These are phyloP conservation scores for Penicillium thymicola DNA, from an alignment of 2,329 filamentous ascomycete genomes.

Conservation along the genomic window DNA sequence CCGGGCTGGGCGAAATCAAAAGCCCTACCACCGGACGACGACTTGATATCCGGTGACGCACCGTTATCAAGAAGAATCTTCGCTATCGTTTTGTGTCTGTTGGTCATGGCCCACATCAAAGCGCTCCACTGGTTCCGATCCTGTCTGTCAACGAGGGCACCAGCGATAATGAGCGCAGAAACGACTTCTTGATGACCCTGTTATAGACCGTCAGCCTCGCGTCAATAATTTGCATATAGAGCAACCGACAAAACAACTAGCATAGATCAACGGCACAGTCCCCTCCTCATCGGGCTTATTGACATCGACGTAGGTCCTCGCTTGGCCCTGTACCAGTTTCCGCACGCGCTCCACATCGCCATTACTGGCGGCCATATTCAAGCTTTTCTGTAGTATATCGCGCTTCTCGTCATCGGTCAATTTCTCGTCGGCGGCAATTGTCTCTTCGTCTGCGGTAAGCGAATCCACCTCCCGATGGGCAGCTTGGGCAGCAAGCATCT, in stretches of 20 bases:
- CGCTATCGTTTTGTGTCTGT: constrained; percentile 91
- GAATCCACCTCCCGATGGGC: constrained; percentile 69
- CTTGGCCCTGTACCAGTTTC: constrained; percentile 70
- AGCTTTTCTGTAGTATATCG: constrained; percentile 74
- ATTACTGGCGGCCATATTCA: constrained; percentile 96
- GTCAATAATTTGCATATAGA: constrained; percentile 1
- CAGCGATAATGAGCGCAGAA: constrained; percentile 74
- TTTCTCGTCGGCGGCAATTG: constrained; percentile 70
- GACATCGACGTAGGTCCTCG: constrained; percentile 74
- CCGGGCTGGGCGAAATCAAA: constrained; percentile 94
- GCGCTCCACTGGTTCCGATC: constrained; percentile 97
- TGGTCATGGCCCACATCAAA: constrained; percentile 99
- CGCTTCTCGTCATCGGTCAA: constrained; percentile 74
- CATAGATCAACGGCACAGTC: constrained; percentile 94
- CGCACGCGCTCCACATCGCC: constrained; percentile 81
- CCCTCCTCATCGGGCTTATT: constrained; percentile 90
- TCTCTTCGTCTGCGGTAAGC: constrained; percentile 73
- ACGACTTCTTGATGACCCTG: constrained; percentile 89
- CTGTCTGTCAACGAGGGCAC: constrained; percentile 85
- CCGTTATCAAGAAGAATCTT: constrained; percentile 89
- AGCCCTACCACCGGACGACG: constrained; percentile 86
- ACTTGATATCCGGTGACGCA: constrained; percentile 93
- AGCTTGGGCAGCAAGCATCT: constrained; percentile 95
- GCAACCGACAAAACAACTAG: constrained; percentile 81
- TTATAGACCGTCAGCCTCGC: constrained; percentile 10